phyloP scores from a whole-genome alignment of 768 basidiomycete genomes.

The Tephrocybe rancida region DNA sequence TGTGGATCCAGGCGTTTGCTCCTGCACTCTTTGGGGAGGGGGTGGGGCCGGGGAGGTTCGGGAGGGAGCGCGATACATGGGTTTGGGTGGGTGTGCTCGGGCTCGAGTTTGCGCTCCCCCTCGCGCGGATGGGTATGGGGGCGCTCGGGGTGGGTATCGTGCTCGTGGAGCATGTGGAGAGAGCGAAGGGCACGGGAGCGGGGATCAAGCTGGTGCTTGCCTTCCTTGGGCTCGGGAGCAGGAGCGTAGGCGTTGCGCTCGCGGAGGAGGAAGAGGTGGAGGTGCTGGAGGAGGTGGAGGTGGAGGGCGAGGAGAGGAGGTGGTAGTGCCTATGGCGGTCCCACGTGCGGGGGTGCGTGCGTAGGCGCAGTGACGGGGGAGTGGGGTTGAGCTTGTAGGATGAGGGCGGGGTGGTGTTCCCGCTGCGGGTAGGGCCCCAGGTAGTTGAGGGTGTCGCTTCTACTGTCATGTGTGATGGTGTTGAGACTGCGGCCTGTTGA shows the following conservation, averaged over 20 bases:
- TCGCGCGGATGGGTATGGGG: too few relatives aligned
- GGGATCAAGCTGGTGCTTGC: constrained; percentile 11
- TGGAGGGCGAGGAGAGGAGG: background rate
- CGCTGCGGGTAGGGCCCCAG: too few relatives aligned
- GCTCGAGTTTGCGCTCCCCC: too few relatives aligned
- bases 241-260: background rate
- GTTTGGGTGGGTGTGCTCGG: constrained; percentile 3
- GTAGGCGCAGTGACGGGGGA: constrained; percentile 1
- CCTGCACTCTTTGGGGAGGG: constrained; percentile 8
- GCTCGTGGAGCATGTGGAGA: too few relatives aligned
- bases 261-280: constrained; percentile 2
- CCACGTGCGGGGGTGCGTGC: constrained; percentile 9
- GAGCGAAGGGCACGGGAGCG: constrained; percentile 4
- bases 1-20: constrained; percentile 25
- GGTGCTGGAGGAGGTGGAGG: background rate
- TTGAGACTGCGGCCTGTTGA: too few relatives aligned
- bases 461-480: too few relatives aligned
- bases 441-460: background rate
- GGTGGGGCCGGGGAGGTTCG: constrained; percentile 9
- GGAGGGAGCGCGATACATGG: constrained; percentile 12
- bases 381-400: constrained; percentile 11
- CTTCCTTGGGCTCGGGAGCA: constrained; percentile 5
- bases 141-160: background rate
- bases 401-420: constrained; percentile 4
- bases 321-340: constrained; percentile 19